Base-by-base conservation (phyloP, 148 eudicot genomes). In the Drosera capensis region DNA sequence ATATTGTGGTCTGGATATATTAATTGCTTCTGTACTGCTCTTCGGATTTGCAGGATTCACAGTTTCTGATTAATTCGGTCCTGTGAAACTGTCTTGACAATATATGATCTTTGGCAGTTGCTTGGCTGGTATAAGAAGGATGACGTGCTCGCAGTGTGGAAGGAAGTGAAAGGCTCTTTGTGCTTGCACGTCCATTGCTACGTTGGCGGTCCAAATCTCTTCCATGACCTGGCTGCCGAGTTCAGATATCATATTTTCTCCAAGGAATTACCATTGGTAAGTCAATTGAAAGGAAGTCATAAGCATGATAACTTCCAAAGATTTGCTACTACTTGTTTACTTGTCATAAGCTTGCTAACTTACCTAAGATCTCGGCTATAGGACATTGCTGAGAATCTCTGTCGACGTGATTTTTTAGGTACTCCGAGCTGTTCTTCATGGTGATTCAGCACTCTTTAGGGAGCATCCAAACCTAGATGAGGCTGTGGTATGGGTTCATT, bases 121-220 rank as follows among this genome's bases (percentile, higher is more conserved):
- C 74, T 65, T 58, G 96, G 94, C 15, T 86, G 96, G 96, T 86
- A 79, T 54, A 73, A 48, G 56, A 86, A 86, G 57, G 96, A 86
- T 59, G 96, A 82, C 52, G 96, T 86, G 42, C 78, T 86, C 45
- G 88, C 82, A n/a, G 85, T 81, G 56, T 86, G 96, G 96, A 79
- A 74, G 46, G 56, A 79, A 46, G 74, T 73, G 55, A 71, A 79
- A 13, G 94, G 88, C 20, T 45, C 63, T 21, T 57, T 70, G 75
- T 74, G 67, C 57, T 64, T 86, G 22, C 80, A 75, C 29, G 73
- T 86, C 31, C 94, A 86, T 46, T 86, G 96, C 59, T 82, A 71
- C 54, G 85, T 86, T 38, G 74, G 88, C 37, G 96, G 96, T 9
- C 87, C 87, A 16, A 86, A 73, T 65, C 64, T 55, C 29, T 67